A percentile compares a stretch with the other conserved stretches of the same genome.
Evolutionary conservation across 331 rosid species (phyloP).

Genomic region (Ulmus americana): DNA sequence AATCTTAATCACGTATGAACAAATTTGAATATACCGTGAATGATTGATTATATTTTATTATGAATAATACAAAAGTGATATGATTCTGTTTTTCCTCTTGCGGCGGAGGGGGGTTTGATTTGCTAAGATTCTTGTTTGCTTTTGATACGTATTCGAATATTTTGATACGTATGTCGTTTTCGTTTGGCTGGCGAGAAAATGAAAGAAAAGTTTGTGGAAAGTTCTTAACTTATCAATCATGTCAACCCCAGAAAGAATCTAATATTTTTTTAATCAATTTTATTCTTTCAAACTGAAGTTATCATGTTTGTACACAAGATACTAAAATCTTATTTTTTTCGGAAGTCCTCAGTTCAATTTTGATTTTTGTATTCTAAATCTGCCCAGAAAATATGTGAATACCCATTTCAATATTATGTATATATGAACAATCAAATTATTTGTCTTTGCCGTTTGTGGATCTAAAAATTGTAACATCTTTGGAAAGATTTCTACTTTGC

Average conservation of each 20-base stretch:
- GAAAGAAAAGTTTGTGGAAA: constrained; percentile 26
- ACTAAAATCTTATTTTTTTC: too few species aligned
- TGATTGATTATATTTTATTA: background rate
- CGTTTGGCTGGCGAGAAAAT: constrained; percentile 38
- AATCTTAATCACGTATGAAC: background rate
- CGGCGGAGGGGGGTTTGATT: background rate
- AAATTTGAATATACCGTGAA: background rate
- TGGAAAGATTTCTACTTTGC: too few species aligned
- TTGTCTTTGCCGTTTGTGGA: too few species aligned
- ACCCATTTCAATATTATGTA: too few species aligned
- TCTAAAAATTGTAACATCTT: too few species aligned
- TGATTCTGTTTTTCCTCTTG: background rate
- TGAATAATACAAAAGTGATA: background rate
- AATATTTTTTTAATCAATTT: background rate
- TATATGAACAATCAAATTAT: too few species aligned
- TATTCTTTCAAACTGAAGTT: too few species aligned
- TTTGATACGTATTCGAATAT: constrained; percentile 12
- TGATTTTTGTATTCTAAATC: too few species aligned
- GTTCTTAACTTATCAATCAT: background rate
- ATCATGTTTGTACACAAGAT: too few species aligned
- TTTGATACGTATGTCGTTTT: constrained; percentile 34
- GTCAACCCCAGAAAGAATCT: background rate
- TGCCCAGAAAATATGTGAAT: too few species aligned
- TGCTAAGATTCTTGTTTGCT: constrained; percentile 7
- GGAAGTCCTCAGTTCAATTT: too few species aligned